Base-by-base conservation (phyloP, 2,329 filamentous ascomycete genomes). In the Penicillium psychrosexuale region DNA sequence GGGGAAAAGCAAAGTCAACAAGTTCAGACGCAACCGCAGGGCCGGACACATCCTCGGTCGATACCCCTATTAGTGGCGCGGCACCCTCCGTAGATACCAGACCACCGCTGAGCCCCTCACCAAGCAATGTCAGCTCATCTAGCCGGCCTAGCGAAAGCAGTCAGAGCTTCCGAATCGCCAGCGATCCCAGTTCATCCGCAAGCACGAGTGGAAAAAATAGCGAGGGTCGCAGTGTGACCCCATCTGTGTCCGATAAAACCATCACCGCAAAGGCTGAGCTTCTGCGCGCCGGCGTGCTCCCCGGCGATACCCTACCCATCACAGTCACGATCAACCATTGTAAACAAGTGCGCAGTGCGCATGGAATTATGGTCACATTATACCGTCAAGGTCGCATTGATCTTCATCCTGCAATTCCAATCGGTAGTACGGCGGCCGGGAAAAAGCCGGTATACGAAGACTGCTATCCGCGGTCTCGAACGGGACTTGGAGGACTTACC, bases 361-460 rank as follows among this genome's bases (percentile, higher is more conserved):
- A 93, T 63, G 93, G 94, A 8, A 88, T 97, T 45, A 94, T 97
- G 57, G 85, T 96, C 43, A 97, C 94, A 1, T 78, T 99, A 8
- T 97, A 95, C 70, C 85, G 94, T 42, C 90, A 96, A 72, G 91
- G 91, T 24, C 86, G 91, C 56, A 93, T 97, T 43, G 93, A 99
- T 69, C 89, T 91, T 66, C 83, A 86, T 65, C 85, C 84, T 22
- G 78, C 82, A 8, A 78, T 86, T 52, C 77, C 84, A 4, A 74
- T 87, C 31, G 81, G 80, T 15, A 76, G 84, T 39, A 82, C 84
- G 0, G 84, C 84, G 57, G 85, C 88, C 58, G 83, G 84, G 11
- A 86, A 85, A 64, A 86, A 84, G 65, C 76, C 84, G 15, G 86
- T 91, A 56, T 90, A 88, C 65, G 89, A 93, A 63, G 90, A 96